A percentile compares a stretch with the other conserved stretches of the same genome.
These are phyloP conservation scores for Fusarium sp. DNA, from an alignment of 2,329 filamentous ascomycete genomes.

Conservation along the genomic window DNA sequence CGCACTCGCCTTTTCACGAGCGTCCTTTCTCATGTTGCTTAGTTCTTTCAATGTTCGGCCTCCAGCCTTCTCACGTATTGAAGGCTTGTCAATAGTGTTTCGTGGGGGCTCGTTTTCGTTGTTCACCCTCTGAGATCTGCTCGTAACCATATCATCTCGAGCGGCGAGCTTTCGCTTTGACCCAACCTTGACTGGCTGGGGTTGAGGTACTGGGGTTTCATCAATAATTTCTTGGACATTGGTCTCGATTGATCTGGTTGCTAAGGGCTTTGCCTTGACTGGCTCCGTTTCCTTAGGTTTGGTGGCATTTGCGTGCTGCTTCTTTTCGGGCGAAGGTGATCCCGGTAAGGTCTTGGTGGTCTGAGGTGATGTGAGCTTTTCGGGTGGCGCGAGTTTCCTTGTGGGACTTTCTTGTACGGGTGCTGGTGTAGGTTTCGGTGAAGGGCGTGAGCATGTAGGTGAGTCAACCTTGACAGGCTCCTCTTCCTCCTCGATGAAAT, in stretches of 20 bases:
- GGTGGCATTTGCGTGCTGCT: slow-evolving; percentile 10
- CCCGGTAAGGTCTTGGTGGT: slow-evolving; percentile 28
- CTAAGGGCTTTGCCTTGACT: not conserved
- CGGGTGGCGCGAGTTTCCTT: slow-evolving; percentile 46
- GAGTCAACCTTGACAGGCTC: slow-evolving; percentile 65
- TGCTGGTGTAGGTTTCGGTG: slow-evolving; percentile 11
- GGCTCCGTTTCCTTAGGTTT: slow-evolving; percentile 1
- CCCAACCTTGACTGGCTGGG: slow-evolving; percentile 54
- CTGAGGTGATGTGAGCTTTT: slow-evolving; percentile 46
- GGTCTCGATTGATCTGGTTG: slow-evolving; percentile 10
- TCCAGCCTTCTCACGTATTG: slow-evolving; percentile 50
- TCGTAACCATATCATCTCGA: slow-evolving; percentile 62
- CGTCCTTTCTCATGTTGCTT: slow-evolving; percentile 55
- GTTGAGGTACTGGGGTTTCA: slow-evolving; percentile 29
- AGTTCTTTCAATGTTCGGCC: slow-evolving; percentile 60
- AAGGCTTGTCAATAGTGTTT: slow-evolving; percentile 39
- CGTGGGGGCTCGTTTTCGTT: slow-evolving; percentile 46
- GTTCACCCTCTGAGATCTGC: slow-evolving; percentile 37
- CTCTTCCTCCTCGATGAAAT: slow-evolving; percentile 67
- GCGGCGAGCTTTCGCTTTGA: slow-evolving; percentile 69
- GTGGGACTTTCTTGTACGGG: slow-evolving; percentile 39
- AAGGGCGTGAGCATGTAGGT: slow-evolving; percentile 47
- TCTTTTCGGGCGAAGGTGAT: slow-evolving; percentile 46
- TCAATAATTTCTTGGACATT: not conserved
- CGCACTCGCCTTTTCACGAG: slow-evolving; percentile 46